Conservation (phyloP, 2,329 filamentous ascomycete genomes). For the Chaetomium strumarium region DNA sequence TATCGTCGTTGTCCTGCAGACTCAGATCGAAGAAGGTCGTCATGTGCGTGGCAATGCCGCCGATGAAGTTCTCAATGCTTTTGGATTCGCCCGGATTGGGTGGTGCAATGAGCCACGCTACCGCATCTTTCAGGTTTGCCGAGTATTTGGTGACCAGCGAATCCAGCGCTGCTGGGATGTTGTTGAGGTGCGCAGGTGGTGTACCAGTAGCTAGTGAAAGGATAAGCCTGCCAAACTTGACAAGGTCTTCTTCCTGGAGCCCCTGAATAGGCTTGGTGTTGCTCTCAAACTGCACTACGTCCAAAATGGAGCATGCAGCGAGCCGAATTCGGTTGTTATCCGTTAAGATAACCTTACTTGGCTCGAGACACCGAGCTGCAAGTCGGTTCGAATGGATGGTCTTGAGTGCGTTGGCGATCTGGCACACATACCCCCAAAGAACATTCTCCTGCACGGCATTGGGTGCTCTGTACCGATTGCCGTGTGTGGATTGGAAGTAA, state of each 20-base stretch:
- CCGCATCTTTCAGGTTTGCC: constrained; percentile 67
- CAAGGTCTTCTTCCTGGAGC: constrained; percentile 80
- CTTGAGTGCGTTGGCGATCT: constrained; percentile 82
- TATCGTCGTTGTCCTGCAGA: constrained; percentile 72
- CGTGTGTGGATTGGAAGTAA: constrained; percentile 52
- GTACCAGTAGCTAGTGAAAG: constrained; percentile 74
- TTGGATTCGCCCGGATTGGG: constrained; percentile 54
- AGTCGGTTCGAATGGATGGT: constrained; percentile 76
- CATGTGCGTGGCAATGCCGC: constrained; percentile 71
- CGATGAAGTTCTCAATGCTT: constrained; percentile 72
- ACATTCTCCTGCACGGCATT: constrained; percentile 60
- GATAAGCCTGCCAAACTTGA: constrained; percentile 77
- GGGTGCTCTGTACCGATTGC: constrained; percentile 36
- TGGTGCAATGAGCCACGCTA: constrained; percentile 74
- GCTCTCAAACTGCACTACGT: constrained; percentile 77
- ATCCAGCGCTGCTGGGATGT: constrained; percentile 66
- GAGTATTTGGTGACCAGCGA: constrained; percentile 70
- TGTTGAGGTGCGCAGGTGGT: constrained; percentile 47
- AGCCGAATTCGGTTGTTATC: constrained; percentile 85
- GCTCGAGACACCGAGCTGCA: constrained; percentile 78
- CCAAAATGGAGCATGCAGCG: constrained; percentile 81
- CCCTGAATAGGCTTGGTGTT: constrained; percentile 61
- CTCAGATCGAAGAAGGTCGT: constrained; percentile 69
- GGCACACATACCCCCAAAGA: constrained; percentile 87
- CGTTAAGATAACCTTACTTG: constrained; percentile 84